Percentiles rank a stretch among this genome's conserved stretches.
Conservation (phyloP, 2,329 filamentous ascomycete genomes). For the Trichoderma pleuroti region DNA sequence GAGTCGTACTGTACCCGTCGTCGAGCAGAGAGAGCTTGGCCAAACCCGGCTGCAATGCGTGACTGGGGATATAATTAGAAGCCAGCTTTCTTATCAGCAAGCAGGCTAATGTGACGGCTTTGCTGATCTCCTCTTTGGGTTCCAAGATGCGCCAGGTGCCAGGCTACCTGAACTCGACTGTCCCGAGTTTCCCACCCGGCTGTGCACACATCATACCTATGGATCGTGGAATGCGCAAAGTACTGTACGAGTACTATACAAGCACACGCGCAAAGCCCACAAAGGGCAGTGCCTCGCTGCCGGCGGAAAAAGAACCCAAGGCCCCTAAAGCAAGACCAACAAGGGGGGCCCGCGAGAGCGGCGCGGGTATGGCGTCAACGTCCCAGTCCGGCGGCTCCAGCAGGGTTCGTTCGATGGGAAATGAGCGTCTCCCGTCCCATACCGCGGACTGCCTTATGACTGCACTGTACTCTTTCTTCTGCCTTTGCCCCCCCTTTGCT, state of each 20-base stretch:
- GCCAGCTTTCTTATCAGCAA: neutral
- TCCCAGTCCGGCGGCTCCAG: conserved; percentile 18
- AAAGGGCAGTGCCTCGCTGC: neutral
- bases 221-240: neutral
- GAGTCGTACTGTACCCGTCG: conserved; percentile 4
- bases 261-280: neutral
- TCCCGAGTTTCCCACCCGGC: neutral
- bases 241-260: neutral
- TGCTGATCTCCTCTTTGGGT: conserved; percentile 10
- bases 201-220: neutral
- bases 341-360: conserved; percentile 4
- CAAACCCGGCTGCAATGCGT: neutral
- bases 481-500: neutral
- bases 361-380: conserved; percentile 21
- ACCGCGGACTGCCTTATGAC: neutral
- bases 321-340: conserved; percentile 3
- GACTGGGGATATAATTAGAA: conserved; percentile 18
- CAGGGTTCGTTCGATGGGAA: conserved; percentile 6
- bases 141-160: neutral
- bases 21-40: neutral
- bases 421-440: neutral
- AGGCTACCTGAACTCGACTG: neutral
- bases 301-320: neutral
- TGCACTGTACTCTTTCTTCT: neutral
- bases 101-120: neutral